phyloP scores from a whole-genome alignment of 768 basidiomycete species.

The Pulveroboletus sp. region DNA sequence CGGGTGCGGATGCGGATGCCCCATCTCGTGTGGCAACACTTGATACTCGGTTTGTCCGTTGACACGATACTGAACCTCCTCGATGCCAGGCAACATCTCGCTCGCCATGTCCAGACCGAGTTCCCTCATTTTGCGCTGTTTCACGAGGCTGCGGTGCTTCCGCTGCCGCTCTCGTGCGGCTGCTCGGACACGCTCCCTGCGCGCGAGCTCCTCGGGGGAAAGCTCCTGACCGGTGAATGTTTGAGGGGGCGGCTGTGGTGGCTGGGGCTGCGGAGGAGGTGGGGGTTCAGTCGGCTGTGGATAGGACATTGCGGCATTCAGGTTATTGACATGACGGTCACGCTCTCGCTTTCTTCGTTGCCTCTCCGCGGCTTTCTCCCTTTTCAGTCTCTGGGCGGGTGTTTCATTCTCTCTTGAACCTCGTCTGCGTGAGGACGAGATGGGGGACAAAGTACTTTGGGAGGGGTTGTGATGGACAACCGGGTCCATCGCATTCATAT shows the following conservation, averaged over 20 bases:
- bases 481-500: conserved; percentile 33
- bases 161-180: conserved; percentile 78
- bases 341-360: conserved; percentile 81
- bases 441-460: conserved; percentile 29
- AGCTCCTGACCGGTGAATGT: conserved; percentile 34
- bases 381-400: conserved; percentile 64
- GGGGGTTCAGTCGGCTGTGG: conserved; percentile 32
- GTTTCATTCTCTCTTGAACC: conserved; percentile 66
- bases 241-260: conserved; percentile 23
- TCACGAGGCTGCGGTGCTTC: conserved; percentile 75
- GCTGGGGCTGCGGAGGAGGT: conserved; percentile 31
- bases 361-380: conserved; percentile 83
- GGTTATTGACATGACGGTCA: conserved; percentile 41
- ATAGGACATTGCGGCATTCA: conserved; percentile 42
- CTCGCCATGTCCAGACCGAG: conserved; percentile 80
- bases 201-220: conserved; percentile 59
- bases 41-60: conserved; percentile 39
- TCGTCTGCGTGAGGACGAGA: conserved; percentile 45
- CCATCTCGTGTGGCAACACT: conserved; percentile 34
- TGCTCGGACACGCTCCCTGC: conserved; percentile 67
- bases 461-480: conserved; percentile 31
- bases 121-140: conserved; percentile 76
- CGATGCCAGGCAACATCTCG: conserved; percentile 60
- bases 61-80: conserved; percentile 63
- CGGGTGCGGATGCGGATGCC: conserved; percentile 26